Evolutionary conservation across 331 rosid species (phyloP), one percentile per base, ranked within the genome.

Genomic region (Spiraea crenata): DNA sequence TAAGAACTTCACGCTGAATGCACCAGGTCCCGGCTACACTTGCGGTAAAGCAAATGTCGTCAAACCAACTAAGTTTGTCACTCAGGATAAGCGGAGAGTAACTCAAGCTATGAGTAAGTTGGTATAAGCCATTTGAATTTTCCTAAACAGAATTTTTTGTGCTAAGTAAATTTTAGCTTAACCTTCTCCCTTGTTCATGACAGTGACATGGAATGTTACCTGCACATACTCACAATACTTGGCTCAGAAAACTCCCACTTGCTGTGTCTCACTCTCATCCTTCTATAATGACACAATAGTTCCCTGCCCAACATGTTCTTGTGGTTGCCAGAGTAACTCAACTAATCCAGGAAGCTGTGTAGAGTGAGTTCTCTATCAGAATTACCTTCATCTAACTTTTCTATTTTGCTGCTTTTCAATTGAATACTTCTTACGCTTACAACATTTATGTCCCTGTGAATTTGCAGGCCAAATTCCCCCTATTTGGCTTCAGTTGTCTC

Each of bases 151-250:
- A n/a, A 69, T 20, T 41, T 54, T 41, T 34, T 66, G 41, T 56
- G 14, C 67, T 66, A 35, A 45, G 34, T 14, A 56, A 9, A 63
- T 19, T 57, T 60, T 39, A 40, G 19, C 58, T 62, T 67, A 34
- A 58, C 74, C 34, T 58, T 54, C 11, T 51, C 66, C 63, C 57
- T 76, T 61, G n/a, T 81, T 54, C 42, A 6, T 79, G 72, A 82
- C 88, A 93, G 98, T 90, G 97, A 93, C 96, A 64, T 91, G 97
- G 97, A 89, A 85, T 39, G 79, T 87, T 68, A 87, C 95, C 1
- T 93, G 98, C 83, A 82, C 92, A 55, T 93, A 88, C 75, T 93
- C 98, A 20, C 97, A 88, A 56, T 86, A 90, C 73, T 84, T 93
- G 51, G 97, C 98, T 61, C 86, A 84, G 40, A 81, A 73, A 70